Conservation (phyloP, 352 stramenopile genomes). For the Globisporangium spiculum region DNA sequence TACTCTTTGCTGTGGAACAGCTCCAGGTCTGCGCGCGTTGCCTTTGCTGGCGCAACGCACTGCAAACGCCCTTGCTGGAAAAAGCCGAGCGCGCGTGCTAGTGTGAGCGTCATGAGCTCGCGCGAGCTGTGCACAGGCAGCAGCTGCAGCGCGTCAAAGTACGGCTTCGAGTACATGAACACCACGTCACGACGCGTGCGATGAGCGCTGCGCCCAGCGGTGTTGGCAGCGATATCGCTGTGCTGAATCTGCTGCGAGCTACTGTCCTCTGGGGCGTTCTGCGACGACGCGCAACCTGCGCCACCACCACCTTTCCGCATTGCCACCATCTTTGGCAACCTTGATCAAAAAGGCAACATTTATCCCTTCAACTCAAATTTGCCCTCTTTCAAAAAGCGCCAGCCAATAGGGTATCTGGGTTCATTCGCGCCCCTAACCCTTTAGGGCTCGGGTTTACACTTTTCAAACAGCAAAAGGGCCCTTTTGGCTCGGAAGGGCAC, state of each 20-base stretch:
- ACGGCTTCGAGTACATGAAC: constrained; percentile 17
- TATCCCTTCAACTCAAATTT: too few relatives aligned
- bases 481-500: too few relatives aligned
- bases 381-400: too few relatives aligned
- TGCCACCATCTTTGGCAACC: too few relatives aligned
- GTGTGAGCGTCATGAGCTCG: constrained; percentile 43
- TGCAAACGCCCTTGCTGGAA: constrained; percentile 22
- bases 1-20: constrained; percentile 40
- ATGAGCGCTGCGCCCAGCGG: too few relatives aligned
- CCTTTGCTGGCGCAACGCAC: constrained; percentile 31
- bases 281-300: not conserved
- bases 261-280: not conserved
- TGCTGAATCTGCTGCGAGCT: not conserved
- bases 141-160: constrained; percentile 28
- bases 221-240: not conserved
- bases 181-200: constrained; percentile 1
- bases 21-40: constrained; percentile 27
- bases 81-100: constrained; percentile 27
- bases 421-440: too few relatives aligned
- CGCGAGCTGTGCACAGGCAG: constrained; percentile 37
- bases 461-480: too few relatives aligned
- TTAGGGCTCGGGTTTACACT: too few relatives aligned
- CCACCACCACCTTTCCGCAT: not conserved
- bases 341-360: too few relatives aligned
- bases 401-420: too few relatives aligned